Percentiles rank a stretch among this genome's conserved stretches.
Conservation (phyloP, 1,284 basidiomycete genomes). For the Irpex sp. region DNA sequence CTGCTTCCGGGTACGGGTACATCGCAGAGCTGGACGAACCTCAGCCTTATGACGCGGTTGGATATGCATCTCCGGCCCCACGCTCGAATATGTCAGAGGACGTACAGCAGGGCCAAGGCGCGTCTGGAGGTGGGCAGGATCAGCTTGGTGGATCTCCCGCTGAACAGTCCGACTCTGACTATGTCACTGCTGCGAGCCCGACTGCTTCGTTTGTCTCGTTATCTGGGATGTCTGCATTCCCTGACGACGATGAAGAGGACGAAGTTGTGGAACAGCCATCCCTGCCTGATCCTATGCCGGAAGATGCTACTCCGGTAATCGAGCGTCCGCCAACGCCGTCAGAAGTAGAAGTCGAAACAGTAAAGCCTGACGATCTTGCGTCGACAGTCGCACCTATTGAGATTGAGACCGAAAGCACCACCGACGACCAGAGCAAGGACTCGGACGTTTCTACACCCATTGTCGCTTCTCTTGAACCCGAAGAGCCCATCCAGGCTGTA, state of each 20-base stretch:
- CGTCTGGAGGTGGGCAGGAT: neutral
- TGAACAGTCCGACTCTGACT: neutral
- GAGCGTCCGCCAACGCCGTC: neutral
- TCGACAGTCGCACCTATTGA: neutral
- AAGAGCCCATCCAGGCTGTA: neutral
- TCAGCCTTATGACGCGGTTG: neutral
- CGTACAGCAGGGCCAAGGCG: neutral
- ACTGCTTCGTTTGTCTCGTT: conserved; percentile 6
- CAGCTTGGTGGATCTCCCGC: neutral
- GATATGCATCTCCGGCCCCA: neutral
- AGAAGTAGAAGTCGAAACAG: neutral
- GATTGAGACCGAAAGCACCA: neutral
- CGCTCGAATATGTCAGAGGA: neutral
- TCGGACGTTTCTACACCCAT: neutral
- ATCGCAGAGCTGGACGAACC: neutral
- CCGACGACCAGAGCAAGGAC: neutral
- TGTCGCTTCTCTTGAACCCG: neutral
- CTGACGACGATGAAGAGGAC: conserved; percentile 6
- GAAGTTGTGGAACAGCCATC: neutral
- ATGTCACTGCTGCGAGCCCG: conserved; percentile 4
- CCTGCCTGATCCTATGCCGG: neutral
- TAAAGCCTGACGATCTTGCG: neutral
- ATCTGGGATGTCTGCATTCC: neutral
- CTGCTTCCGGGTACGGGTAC: neutral
- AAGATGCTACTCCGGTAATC: neutral